phyloP scores from a whole-genome alignment of 805 yeast genomes.

The Wickerhamiella dianesei region DNA sequence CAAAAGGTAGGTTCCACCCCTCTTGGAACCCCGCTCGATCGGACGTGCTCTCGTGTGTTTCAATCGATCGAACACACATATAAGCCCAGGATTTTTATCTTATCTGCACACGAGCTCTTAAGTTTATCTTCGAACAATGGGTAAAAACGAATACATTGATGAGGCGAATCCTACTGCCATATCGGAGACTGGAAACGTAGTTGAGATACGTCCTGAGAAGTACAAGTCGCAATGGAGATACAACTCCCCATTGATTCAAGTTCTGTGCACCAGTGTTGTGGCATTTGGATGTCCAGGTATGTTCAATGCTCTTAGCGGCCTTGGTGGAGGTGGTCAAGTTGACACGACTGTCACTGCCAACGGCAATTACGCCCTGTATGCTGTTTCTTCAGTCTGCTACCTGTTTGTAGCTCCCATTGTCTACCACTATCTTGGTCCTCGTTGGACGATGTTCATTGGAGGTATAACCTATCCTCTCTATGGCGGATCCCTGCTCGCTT shows the following conservation, averaged over 20 bases:
- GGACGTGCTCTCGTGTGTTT: no score
- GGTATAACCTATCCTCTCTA: constrained; percentile 44
- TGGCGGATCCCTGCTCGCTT: constrained; percentile 39
- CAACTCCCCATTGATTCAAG: constrained; percentile 17
- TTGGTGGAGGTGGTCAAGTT: constrained; percentile 26
- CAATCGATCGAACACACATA: neutral
- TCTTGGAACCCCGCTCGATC: neutral
- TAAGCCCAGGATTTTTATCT: no score
- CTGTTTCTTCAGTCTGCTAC: constrained; percentile 21
- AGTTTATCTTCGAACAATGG: neutral
- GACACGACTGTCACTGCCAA: constrained; percentile 21
- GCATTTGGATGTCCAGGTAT: constrained; percentile 27
- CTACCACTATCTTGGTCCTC: constrained; percentile 22
- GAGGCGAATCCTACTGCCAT: neutral
- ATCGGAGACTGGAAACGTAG: neutral
- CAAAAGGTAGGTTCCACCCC: no score
- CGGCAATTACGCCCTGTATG: constrained; percentile 22
- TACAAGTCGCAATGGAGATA: constrained; percentile 6
- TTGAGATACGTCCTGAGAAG: constrained; percentile 1
- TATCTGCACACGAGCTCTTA: neutral
- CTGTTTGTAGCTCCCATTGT: constrained; percentile 23
- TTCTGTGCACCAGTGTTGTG: constrained; percentile 20
- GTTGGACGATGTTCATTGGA: constrained; percentile 33
- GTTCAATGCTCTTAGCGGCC: constrained; percentile 24
- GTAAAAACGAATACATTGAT: neutral